phyloP scores from a whole-genome alignment of 345 rosid species.

The Conringia planisiliqua region DNA sequence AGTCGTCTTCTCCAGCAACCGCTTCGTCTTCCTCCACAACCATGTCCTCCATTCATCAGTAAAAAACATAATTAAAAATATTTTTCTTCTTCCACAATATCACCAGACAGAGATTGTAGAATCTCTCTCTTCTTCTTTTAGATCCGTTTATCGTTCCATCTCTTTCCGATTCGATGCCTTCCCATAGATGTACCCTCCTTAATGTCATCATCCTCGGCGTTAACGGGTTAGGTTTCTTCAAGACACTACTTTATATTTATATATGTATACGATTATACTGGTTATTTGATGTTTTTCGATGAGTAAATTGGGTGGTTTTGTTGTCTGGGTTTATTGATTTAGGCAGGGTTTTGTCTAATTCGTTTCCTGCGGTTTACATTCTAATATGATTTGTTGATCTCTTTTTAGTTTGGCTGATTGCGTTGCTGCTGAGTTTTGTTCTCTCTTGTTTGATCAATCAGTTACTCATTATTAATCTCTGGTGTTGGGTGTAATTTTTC shows the following conservation, averaged over 20 bases:
- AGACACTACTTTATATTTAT: background rate
- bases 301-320: background rate
- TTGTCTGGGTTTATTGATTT: background rate
- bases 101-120: slow-evolving; percentile 1
- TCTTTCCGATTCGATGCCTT: slow-evolving; percentile 60
- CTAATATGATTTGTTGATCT: slow-evolving; percentile 4
- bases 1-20: no score
- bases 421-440: no score
- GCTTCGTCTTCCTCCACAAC: no score
- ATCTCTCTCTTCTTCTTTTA: background rate
- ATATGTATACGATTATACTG: background rate
- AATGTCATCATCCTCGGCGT: slow-evolving; percentile 98
- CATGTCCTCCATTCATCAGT: no score
- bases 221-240: slow-evolving; percentile 63
- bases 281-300: background rate
- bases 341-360: background rate
- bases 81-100: background rate
- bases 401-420: background rate
- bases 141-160: slow-evolving; percentile 9
- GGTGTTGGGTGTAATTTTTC: no score
- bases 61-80: background rate
- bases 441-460: no score
- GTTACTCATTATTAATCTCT: no score
- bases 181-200: slow-evolving; percentile 82
- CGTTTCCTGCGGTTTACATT: background rate